Evolutionary conservation across 768 basidiomycete species (phyloP), one percentile per base, ranked within the genome.

Genomic region (Kwoniella bestiolae): DNA sequence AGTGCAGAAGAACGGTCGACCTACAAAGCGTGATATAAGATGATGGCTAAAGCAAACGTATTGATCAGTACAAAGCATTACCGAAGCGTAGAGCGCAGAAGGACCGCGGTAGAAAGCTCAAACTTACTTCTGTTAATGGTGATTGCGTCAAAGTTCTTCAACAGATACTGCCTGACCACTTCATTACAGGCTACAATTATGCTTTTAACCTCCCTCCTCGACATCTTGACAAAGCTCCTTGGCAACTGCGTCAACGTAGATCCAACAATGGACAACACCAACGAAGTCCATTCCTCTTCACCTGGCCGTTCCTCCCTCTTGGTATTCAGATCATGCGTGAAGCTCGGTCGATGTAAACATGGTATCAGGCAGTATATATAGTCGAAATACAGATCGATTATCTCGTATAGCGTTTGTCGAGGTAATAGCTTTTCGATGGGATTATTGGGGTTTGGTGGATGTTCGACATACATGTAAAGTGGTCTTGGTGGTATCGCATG

Each of bases 341-440:
- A 94, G 1, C 90, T 91, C 28, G 91, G 91, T 76, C 90, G 90
- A 83, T 96, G 94, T 47, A 96, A 83, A 79, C 91, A 92, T 5
- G 93, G 93, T 8, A 91, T 94, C 32, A 95, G 85, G 8, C 91
- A 90, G 80, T 93, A 93, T 52, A 94, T 91, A 77, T 91, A 95
- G 79, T 94, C 93, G 78, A 94, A 95, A 83, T 92, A 96, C 12
- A 94, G 86, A 41, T 89, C 86, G 67, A 94, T 88, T 71, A 95
- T 90, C 65, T 91, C 86, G 44, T 87, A 86, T 52, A 94, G 88
- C 5, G 89, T 90, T 63, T 91, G 89, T 58, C 91, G 85, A 21
- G 91, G 90, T 9, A 91, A 90, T 58, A 94, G 86, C 65, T 90
- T 88, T 75, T 93, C 90, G 50, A 95, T 83, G 34, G 90, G 85